These are phyloP conservation scores for Russula lepida DNA, from an alignment of 768 basidiomycete species.

Conservation along the genomic window DNA sequence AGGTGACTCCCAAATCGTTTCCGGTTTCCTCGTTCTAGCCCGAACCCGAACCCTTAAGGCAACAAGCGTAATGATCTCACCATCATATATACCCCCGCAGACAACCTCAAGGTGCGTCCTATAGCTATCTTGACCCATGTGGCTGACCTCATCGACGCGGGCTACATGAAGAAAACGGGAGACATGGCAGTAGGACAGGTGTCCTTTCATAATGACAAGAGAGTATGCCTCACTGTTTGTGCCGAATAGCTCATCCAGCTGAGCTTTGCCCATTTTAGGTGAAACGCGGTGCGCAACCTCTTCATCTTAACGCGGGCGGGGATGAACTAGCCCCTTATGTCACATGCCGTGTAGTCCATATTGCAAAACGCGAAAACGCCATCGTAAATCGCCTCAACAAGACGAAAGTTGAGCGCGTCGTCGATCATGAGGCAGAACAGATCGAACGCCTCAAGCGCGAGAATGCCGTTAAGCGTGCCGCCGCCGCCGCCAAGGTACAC, in stretches of 20 bases:
- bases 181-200: constrained; percentile 98
- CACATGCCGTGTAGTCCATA: constrained; percentile 45
- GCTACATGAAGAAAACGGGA: constrained; percentile 71
- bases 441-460: constrained; percentile 77
- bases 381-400: constrained; percentile 93
- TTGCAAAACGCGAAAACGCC: constrained; percentile 72
- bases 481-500: constrained; percentile 59
- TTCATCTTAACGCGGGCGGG: neutral
- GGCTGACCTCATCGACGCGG: too few relatives aligned
- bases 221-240: constrained; percentile 35
- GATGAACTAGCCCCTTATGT: neutral
- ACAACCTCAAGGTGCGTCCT: constrained; percentile 74
- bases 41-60: constrained; percentile 37
- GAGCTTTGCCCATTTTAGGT: constrained; percentile 40
- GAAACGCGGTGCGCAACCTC: constrained; percentile 59
- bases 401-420: constrained; percentile 75
- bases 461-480: constrained; percentile 50
- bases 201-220: constrained; percentile 87
- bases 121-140: neutral
- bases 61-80: constrained; percentile 94
- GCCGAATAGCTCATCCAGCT: neutral
- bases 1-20: constrained; percentile 38
- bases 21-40: too few relatives aligned
- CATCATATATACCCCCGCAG: constrained; percentile 88
- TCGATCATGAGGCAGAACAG: constrained; percentile 87